Percentiles rank a stretch among this genome's conserved stretches.
phyloP scores from a whole-genome alignment of 2,329 filamentous ascomycete genomes.

The Arthrobotrys musiformis region DNA sequence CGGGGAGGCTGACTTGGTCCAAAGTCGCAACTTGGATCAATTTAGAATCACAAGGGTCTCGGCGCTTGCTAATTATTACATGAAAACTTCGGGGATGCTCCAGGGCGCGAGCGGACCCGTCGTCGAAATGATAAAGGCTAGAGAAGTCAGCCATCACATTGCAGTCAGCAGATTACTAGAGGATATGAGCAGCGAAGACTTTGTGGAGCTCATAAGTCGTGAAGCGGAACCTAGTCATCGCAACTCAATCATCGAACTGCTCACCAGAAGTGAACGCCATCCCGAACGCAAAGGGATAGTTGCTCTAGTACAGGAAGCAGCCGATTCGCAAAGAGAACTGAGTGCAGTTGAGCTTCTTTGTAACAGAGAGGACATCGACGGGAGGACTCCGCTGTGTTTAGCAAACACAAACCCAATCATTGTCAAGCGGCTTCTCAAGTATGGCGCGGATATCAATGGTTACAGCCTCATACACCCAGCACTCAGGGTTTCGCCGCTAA shows the following conservation, averaged over 20 bases:
- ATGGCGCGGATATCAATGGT: conserved; percentile 18
- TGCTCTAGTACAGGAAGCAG: neutral
- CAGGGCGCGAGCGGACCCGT: neutral
- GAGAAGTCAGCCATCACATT: neutral
- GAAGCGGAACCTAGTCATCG: too few relatives aligned
- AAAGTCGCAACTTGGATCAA: neutral
- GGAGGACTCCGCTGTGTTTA: neutral
- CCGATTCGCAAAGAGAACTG: neutral
- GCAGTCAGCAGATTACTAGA: neutral
- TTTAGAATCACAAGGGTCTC: neutral
- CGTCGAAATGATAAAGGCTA: neutral
- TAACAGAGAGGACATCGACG: neutral
- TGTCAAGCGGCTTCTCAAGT: conserved; percentile 5
- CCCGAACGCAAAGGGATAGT: neutral
- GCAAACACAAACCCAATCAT: neutral
- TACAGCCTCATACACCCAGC: neutral
- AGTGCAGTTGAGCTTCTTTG: neutral
- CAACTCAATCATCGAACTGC: neutral
- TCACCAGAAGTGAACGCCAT: neutral
- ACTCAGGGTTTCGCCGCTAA: neutral
- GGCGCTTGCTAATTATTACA: neutral
- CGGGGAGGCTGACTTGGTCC: neutral
- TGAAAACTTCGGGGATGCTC: too few relatives aligned
- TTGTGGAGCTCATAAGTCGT: neutral
- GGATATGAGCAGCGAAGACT: neutral